Conservation (phyloP, 2,329 filamentous ascomycete species). For the Fulvia fulva region DNA sequence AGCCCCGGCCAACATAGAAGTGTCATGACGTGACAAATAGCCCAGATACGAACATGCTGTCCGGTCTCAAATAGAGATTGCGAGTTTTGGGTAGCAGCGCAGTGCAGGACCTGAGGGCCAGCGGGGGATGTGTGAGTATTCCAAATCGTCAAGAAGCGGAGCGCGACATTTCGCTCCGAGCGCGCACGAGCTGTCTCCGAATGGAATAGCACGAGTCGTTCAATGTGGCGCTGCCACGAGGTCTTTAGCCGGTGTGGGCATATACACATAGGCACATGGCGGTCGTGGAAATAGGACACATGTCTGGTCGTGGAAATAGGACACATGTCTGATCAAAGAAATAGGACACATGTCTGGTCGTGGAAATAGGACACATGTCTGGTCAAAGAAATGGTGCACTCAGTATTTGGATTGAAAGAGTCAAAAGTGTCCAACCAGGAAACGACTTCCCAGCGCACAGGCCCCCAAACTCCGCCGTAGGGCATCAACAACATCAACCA, state of each 20-base stretch:
- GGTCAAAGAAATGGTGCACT: too few relatives aligned
- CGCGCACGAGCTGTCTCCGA: background rate
- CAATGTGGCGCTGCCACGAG: background rate
- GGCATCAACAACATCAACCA: background rate
- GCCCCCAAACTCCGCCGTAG: too few relatives aligned
- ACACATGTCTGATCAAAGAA: background rate
- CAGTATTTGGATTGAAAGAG: too few relatives aligned
- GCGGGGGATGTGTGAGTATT: background rate
- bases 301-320: too few relatives aligned
- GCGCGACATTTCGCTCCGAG: background rate
- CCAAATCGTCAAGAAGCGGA: background rate
- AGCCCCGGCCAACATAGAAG: background rate
- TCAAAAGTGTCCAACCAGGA: too few relatives aligned
- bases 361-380: background rate
- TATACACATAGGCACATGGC: background rate
- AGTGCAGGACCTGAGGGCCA: background rate
- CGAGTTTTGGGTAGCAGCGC: background rate
- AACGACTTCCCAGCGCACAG: too few relatives aligned
- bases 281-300: background rate
- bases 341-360: too few relatives aligned
- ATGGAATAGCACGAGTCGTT: background rate
- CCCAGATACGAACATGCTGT: background rate
- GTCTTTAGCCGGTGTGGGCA: background rate
- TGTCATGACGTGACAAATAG: slow-evolving; percentile 3
- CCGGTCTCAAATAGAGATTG: background rate